Evolutionary conservation across 192 early-diverging fungal species (phyloP).

Genomic region (Gonapodya prolifera): DNA sequence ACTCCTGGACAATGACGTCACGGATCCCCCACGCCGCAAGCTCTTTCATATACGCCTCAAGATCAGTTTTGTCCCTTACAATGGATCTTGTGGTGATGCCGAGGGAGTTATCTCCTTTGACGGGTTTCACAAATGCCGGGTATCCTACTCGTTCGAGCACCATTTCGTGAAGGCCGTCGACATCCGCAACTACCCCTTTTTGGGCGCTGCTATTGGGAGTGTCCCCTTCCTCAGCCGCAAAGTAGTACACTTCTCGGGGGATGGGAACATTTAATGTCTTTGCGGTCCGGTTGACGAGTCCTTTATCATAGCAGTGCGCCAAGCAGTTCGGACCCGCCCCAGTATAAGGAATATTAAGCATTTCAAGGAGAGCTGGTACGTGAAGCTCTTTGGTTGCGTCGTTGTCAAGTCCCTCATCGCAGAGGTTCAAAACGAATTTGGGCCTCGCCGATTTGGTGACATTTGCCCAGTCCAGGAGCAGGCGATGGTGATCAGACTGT

Average conservation of each 20-base stretch:
- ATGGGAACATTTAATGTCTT: slow-evolving; percentile 37
- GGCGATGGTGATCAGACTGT: neutral
- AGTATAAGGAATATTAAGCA: slow-evolving; percentile 31
- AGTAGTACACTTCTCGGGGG: slow-evolving; percentile 28
- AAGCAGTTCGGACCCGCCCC: slow-evolving; percentile 42
- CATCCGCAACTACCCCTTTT: neutral
- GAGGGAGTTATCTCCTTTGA: slow-evolving; percentile 44
- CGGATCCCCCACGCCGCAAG: slow-evolving; percentile 21
- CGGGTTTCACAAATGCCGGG: slow-evolving; percentile 42
- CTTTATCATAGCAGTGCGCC: slow-evolving; percentile 42
- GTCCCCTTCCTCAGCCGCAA: slow-evolving; percentile 1
- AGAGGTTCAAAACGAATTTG: slow-evolving; percentile 34
- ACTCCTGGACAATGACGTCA: slow-evolving; percentile 40
- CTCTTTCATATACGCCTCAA: slow-evolving; percentile 28
- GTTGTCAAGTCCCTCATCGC: slow-evolving; percentile 43
- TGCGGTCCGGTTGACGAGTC: slow-evolving; percentile 36
- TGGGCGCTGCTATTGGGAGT: slow-evolving; percentile 1
- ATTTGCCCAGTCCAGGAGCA: neutral
- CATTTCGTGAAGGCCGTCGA: slow-evolving; percentile 13
- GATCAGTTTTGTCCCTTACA: slow-evolving; percentile 20
- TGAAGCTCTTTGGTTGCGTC: slow-evolving; percentile 40
- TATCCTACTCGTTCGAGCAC: slow-evolving; percentile 22
- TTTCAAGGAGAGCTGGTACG: slow-evolving; percentile 36
- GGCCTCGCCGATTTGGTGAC: neutral
- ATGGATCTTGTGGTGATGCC: slow-evolving; percentile 36